These are phyloP conservation scores for Dictyostelium citrinum DNA, from an alignment of 78 protist species.

Conservation along the genomic window DNA sequence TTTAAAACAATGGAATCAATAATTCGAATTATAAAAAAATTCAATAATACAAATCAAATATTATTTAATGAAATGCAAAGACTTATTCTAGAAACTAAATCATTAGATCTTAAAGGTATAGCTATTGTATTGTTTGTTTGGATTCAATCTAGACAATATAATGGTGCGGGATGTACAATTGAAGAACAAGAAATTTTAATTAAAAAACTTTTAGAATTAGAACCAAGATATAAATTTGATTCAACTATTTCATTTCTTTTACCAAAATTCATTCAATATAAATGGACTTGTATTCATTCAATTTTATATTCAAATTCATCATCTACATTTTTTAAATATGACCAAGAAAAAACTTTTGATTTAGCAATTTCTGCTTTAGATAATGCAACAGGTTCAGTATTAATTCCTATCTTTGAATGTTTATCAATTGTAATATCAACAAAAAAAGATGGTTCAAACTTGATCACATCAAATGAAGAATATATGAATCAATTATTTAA, in stretches of 20 bases:
- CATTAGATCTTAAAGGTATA: background rate
- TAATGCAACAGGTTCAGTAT: conserved; percentile 16
- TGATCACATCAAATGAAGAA: background rate
- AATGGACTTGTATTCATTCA: conserved; percentile 12
- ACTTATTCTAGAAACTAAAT: background rate
- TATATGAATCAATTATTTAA: conserved; percentile 12
- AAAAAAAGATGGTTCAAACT: background rate
- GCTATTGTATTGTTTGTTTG: background rate
- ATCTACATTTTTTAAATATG: background rate
- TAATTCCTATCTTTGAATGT: conserved; percentile 38
- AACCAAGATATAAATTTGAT: conserved; percentile 28
- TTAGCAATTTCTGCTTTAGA: background rate
- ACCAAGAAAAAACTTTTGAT: background rate
- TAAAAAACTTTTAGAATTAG: background rate
- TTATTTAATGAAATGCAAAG: background rate
- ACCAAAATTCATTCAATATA: conserved; percentile 47
- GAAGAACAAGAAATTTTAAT: background rate
- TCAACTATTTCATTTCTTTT: background rate
- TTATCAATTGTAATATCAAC: background rate
- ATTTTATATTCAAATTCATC: background rate
- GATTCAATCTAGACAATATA: background rate
- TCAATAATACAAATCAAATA: background rate
- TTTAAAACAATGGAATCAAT: background rate
- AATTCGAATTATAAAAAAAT: background rate
- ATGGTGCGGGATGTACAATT: background rate